Conservation (phyloP, 306 rosid species). For the Morella rubra region DNA sequence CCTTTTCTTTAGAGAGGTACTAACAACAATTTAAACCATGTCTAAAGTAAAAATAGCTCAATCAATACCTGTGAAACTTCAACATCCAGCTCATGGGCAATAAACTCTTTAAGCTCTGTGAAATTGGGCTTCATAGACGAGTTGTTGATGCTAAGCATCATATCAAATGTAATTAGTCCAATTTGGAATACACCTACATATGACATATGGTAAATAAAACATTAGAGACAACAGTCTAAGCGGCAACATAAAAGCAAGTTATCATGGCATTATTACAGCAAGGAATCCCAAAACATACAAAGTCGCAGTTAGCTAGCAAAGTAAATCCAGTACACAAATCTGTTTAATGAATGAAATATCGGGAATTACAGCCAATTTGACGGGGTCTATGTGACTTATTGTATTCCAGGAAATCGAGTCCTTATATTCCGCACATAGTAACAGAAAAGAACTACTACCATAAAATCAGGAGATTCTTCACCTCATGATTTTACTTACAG, state of each 20-base stretch:
- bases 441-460: neutral
- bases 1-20: neutral
- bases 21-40: neutral
- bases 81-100: slow-evolving; percentile 71
- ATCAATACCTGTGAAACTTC: slow-evolving; percentile 66
- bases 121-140: slow-evolving; percentile 63
- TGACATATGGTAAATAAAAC: slow-evolving; percentile 7
- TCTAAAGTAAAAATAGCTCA: slow-evolving; percentile 29
- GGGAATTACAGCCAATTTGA: no score
- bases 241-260: neutral
- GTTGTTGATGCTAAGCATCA: slow-evolving; percentile 69
- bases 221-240: slow-evolving; percentile 18
- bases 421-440: neutral
- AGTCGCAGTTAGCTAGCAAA: no score
- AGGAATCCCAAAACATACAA: neutral
- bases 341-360: no score
- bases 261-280: neutral
- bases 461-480: neutral
- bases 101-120: slow-evolving; percentile 53
- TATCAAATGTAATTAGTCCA: slow-evolving; percentile 58
- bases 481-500: neutral
- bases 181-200: slow-evolving; percentile 59
- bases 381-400: no score
- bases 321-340: no score
- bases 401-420: no score